Evolutionary conservation across 371 early-diverging fungal genomes (phyloP), one percentile per base, ranked within the genome.

Genomic region (Mucor irregularis): DNA sequence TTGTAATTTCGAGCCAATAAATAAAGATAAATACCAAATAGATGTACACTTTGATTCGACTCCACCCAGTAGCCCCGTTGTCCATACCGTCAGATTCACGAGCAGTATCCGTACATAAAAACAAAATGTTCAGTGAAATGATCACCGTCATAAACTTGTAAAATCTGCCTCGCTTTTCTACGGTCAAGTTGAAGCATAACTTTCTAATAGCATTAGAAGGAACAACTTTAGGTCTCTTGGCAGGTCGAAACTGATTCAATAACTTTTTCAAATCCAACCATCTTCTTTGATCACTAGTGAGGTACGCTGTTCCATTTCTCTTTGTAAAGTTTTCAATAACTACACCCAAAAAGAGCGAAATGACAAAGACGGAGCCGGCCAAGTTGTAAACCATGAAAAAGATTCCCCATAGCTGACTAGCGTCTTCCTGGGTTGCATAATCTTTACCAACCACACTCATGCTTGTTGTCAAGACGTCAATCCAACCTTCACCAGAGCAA

Each of bases 401-500:
- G 40, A 89, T 72, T 7, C 77, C 80, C 53, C 81, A 73, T 38
- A 75, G 68, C 30, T 85, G 83, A 17, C 81, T 78, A 1, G 73
- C 71, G 44, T 86, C 80, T 49, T 61, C 65, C 24, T 68, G 43
- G 2, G 75, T 72, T 31, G 70, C 66, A n/a, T 62, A 49, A 37
- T 83, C 81, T n/a, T 67, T 64, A n/a, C 84, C 81, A 0, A 54
- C 65, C 3, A 85, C 69, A 26, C 72, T 58, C 76, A 88, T 86
- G 33, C 83, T 77, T 0, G 78, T 71, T 4, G 68, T 60, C 73
- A 87, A 65, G 3, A 88, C 88, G 50, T 85, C 83, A 2, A 80
- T 69, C 90, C 90, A 89, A 4, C 87, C 87, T 62, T 89, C 90
- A 38, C 87, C 86, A 21, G 86, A 86, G 1, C 82, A 72, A 66